phyloP scores from a whole-genome alignment of 2,329 filamentous ascomycete genomes.

The Aureobasidium sp. region DNA sequence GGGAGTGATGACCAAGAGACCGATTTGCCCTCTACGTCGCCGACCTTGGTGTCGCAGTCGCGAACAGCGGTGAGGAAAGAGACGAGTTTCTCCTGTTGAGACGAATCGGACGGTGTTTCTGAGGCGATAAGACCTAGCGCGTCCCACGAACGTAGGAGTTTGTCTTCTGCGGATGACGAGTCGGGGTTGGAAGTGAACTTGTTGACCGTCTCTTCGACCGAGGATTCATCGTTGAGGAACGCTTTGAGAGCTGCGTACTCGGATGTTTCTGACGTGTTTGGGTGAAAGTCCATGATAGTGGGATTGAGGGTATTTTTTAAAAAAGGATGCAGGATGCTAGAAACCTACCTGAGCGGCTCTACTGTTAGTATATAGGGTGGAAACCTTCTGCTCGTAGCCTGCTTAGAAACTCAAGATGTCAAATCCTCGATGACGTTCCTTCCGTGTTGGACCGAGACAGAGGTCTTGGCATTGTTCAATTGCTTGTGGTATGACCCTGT shows the following conservation, averaged over 20 bases:
- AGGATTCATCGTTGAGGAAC: conserved; percentile 1
- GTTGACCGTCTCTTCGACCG: neutral
- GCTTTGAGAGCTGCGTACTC: conserved; percentile 1
- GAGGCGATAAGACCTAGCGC: conserved; percentile 3
- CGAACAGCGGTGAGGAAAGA: neutral
- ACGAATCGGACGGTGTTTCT: neutral
- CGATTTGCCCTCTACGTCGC: conserved; percentile 1
- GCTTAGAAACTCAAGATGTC: neutral
- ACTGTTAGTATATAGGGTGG: neutral
- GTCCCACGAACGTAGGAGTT: conserved; percentile 8
- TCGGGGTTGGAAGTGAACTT: neutral
- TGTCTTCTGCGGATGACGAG: conserved; percentile 10
- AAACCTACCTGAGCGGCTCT: neutral
- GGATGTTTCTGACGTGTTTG: neutral
- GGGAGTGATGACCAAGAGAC: conserved; percentile 21
- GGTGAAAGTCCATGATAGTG: neutral
- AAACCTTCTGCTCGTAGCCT: neutral
- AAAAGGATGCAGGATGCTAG: neutral
- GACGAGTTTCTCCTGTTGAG: neutral
- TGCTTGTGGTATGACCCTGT: neutral
- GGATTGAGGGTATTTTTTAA: no score
- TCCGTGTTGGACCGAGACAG: neutral
- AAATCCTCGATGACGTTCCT: neutral
- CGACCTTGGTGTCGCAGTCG: neutral
- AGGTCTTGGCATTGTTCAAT: neutral